Evolutionary conservation across 495 filamentous ascomycete species (phyloP).

Genomic region (Aspergillus bridgeri): DNA sequence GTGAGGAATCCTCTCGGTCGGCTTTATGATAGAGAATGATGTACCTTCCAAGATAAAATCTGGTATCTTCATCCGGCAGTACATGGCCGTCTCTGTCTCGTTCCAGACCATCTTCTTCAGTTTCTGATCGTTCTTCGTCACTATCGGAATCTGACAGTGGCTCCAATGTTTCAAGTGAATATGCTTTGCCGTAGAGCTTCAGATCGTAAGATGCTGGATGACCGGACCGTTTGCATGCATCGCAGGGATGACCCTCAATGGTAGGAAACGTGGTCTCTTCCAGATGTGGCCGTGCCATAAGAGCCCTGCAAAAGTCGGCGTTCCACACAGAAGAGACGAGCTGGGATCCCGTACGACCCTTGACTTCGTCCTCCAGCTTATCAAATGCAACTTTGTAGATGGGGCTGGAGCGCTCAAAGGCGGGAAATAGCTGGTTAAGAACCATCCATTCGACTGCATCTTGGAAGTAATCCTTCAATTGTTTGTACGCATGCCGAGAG

Average conservation of each 20-base stretch:
- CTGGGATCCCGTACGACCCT: constrained; percentile 64
- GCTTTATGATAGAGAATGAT: constrained; percentile 7
- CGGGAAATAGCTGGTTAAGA: constrained; percentile 70
- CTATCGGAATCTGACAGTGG: constrained; percentile 54
- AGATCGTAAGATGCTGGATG: constrained; percentile 65
- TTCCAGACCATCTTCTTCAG: constrained; percentile 35
- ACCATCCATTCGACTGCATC: constrained; percentile 82
- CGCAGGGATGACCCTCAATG: constrained; percentile 51
- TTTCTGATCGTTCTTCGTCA: constrained; percentile 34
- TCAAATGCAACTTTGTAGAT: constrained; percentile 69
- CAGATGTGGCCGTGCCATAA: constrained; percentile 61
- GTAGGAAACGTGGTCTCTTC: constrained; percentile 35
- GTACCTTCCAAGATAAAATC: constrained; percentile 46
- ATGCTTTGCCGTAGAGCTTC: constrained; percentile 64
- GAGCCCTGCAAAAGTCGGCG: constrained; percentile 56
- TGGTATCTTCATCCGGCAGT: constrained; percentile 29
- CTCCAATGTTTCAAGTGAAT: constrained; percentile 65
- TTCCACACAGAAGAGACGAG: constrained; percentile 74
- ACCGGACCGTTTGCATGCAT: constrained; percentile 68
- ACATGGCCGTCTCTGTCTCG: constrained; percentile 34
- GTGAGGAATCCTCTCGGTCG: too few species aligned
- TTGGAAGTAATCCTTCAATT: constrained; percentile 73
- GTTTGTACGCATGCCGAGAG: constrained; percentile 60
- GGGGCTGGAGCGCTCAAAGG: constrained; percentile 59
- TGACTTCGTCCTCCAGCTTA: constrained; percentile 71